Conservation (phyloP, 1,284 basidiomycete species). For the Ganoderma multipileum region DNA sequence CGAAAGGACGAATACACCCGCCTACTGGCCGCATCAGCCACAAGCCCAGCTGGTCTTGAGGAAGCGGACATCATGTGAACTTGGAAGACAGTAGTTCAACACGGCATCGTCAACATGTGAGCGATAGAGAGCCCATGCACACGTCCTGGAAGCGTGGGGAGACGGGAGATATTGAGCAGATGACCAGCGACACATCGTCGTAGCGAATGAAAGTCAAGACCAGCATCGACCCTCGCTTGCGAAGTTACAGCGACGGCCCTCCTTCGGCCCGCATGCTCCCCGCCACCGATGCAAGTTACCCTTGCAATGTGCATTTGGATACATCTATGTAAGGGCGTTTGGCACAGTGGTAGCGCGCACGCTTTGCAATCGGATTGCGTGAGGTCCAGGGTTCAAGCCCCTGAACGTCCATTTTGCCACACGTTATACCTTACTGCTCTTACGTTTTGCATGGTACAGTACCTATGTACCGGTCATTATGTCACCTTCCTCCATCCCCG, state of each 20-base stretch:
- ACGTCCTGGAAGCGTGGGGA: not conserved
- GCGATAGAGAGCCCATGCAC: too few species aligned
- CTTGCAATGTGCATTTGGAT: too few species aligned
- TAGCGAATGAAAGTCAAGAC: too few species aligned
- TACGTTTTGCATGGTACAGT: not conserved
- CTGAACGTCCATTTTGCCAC: slow-evolving; percentile 16
- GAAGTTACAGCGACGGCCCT: slow-evolving; percentile 2
- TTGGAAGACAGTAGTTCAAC: not conserved
- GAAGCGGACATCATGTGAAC: slow-evolving; percentile 5
- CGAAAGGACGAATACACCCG: not conserved
- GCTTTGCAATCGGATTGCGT: slow-evolving; percentile 13
- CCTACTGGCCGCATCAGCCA: not conserved
- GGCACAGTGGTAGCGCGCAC: slow-evolving; percentile 20
- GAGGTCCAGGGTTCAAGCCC: slow-evolving; percentile 19
- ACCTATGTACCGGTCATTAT: not conserved
- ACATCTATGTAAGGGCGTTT: slow-evolving; percentile 1
- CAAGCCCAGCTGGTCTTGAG: not conserved
- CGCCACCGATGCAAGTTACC: too few species aligned
- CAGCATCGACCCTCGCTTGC: not conserved
- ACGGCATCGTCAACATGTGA: not conserved
- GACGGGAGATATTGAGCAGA: not conserved
- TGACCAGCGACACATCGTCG: slow-evolving; percentile 4
- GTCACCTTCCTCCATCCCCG: not conserved
- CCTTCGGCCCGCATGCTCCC: not conserved
- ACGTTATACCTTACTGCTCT: not conserved